Conservation (phyloP, 192 early-diverging fungal species). For the Powellomyces hirtus region DNA sequence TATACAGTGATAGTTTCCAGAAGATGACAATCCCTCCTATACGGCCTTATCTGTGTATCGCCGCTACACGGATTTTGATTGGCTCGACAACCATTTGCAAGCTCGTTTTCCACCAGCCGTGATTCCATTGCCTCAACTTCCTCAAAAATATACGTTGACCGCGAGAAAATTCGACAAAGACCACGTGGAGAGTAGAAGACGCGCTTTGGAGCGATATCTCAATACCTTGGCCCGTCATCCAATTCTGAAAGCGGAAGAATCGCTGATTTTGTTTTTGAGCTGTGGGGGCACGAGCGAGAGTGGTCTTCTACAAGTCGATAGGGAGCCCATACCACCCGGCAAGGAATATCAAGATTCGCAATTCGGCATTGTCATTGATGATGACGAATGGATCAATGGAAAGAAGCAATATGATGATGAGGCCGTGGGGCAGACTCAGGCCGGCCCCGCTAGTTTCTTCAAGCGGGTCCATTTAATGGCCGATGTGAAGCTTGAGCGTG, state of each 20-base stretch:
- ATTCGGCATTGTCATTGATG: slow-evolving; percentile 6
- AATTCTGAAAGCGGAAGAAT: slow-evolving; percentile 14
- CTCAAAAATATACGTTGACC: neutral
- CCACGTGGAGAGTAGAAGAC: slow-evolving; percentile 3
- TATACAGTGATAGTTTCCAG: slow-evolving; percentile 6
- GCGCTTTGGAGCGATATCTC: slow-evolving; percentile 22
- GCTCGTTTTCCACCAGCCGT: slow-evolving; percentile 17
- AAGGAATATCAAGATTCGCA: neutral
- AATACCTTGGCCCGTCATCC: slow-evolving; percentile 16
- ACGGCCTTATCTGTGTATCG: slow-evolving; percentile 17
- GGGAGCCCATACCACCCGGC: neutral
- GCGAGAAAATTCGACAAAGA: slow-evolving; percentile 10
- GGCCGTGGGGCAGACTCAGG: neutral
- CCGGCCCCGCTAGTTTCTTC: slow-evolving; percentile 23
- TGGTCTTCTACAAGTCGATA: neutral
- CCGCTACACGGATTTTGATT: slow-evolving; percentile 27
- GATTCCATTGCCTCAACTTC: slow-evolving; percentile 10
- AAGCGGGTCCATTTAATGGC: neutral
- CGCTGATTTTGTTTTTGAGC: slow-evolving; percentile 21
- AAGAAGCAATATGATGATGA: slow-evolving; percentile 11
- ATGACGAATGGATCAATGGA: slow-evolving; percentile 18
- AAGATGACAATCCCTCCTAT: neutral
- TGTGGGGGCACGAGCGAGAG: slow-evolving; percentile 17
- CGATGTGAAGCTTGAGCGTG: neutral
- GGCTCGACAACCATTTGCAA: slow-evolving; percentile 18